phyloP scores from a whole-genome alignment of 768 basidiomycete genomes.

The Butyriboletus loyo region DNA sequence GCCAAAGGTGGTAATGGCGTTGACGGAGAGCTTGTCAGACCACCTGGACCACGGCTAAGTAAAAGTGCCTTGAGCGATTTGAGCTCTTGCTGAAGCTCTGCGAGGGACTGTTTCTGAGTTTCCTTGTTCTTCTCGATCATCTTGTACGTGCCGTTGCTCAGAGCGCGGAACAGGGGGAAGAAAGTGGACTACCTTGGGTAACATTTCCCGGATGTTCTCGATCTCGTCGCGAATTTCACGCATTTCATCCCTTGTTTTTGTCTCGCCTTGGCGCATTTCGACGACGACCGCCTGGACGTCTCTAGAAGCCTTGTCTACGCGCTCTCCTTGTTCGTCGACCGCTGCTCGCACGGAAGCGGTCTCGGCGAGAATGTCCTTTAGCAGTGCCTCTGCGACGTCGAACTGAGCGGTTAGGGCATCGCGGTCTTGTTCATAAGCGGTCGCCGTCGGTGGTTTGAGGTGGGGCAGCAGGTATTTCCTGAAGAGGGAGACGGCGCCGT shows the following conservation, averaged over 20 bases:
- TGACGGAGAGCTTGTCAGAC: slow-evolving; percentile 44
- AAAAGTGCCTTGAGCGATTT: slow-evolving; percentile 91
- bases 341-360: slow-evolving; percentile 67
- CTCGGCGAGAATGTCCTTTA: slow-evolving; percentile 78
- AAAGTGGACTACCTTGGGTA: slow-evolving; percentile 71
- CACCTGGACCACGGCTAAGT: slow-evolving; percentile 63
- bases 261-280: slow-evolving; percentile 77
- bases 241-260: slow-evolving; percentile 81
- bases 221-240: slow-evolving; percentile 90
- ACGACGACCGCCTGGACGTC: slow-evolving; percentile 70
- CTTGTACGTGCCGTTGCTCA: slow-evolving; percentile 38
- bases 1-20: slow-evolving; percentile 50
- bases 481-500: slow-evolving; percentile 77
- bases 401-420: slow-evolving; percentile 85
- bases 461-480: slow-evolving; percentile 92
- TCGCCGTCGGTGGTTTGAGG: slow-evolving; percentile 80
- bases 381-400: slow-evolving; percentile 77
- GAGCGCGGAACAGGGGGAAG: not conserved
- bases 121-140: slow-evolving; percentile 95
- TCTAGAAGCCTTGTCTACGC: slow-evolving; percentile 66
- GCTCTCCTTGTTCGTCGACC: slow-evolving; percentile 73
- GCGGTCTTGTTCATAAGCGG: slow-evolving; percentile 87
- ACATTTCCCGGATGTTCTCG: slow-evolving; percentile 83
- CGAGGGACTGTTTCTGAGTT: slow-evolving; percentile 74
- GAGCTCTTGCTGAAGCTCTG: slow-evolving; percentile 89